A percentile compares a stretch with the other conserved stretches of the same genome.
Conservation (phyloP, 2,329 filamentous ascomycete species). For the Helicocarpus griseus region DNA sequence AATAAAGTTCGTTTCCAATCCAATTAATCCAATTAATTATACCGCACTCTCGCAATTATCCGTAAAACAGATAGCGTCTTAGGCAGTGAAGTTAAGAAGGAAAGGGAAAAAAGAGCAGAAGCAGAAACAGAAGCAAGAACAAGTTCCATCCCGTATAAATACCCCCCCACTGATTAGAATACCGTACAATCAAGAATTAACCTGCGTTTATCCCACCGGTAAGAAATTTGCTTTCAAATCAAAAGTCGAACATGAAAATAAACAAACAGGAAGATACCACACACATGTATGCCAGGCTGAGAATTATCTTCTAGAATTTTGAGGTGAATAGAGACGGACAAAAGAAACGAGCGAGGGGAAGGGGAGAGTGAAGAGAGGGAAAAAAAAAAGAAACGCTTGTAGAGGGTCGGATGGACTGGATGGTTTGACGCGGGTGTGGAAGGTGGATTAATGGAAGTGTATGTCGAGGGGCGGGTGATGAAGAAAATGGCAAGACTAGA, state of each 20-base stretch:
- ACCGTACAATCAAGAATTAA: no score
- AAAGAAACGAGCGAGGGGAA: not conserved
- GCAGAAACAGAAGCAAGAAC: not conserved
- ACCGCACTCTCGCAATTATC: not conserved
- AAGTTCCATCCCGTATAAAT: no score
- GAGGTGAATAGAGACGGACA: not conserved
- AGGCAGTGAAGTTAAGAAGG: no score
- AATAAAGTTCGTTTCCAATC: not conserved
- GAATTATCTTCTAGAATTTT: constrained; percentile 6
- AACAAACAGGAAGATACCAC: constrained; percentile 3
- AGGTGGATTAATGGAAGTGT: no score
- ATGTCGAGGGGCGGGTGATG: no score
- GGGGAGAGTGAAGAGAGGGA: not conserved
- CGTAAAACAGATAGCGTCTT: no score
- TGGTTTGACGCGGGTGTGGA: no score
- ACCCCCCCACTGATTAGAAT: no score
- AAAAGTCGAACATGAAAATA: constrained; percentile 3
- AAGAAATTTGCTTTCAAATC: not conserved
- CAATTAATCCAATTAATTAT: not conserved
- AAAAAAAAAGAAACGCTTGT: not conserved
- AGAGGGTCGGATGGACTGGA: not conserved
- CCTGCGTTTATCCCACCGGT: no score
- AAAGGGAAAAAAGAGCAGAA: no score
- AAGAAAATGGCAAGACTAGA: not conserved
- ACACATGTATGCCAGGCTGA: constrained; percentile 1